Conservation (phyloP, 1,284 basidiomycete genomes). For the Cryptococcus floricola region DNA sequence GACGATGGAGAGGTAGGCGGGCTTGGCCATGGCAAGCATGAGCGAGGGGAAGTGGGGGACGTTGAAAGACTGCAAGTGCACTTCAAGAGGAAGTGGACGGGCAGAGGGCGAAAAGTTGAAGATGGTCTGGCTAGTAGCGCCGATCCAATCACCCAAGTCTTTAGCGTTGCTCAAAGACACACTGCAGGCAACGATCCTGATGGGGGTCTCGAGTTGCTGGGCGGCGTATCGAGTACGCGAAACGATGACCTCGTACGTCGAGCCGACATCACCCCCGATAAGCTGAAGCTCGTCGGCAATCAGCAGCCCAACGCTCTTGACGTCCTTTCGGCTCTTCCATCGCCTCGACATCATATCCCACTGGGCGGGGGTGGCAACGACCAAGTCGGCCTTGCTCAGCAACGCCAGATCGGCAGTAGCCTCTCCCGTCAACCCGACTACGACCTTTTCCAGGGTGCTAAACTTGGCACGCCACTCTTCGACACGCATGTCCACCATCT, state of each 20-base stretch:
- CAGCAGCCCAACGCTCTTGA: constrained; percentile 85
- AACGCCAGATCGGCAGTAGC: constrained; percentile 87
- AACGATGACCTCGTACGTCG: constrained; percentile 92
- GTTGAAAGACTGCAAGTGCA: constrained; percentile 91
- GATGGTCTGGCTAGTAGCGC: constrained; percentile 82
- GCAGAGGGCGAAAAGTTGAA: constrained; percentile 98
- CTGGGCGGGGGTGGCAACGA: constrained; percentile 86
- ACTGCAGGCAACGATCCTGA: constrained; percentile 87
- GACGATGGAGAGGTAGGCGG: constrained; percentile 86
- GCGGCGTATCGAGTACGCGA: constrained; percentile 93
- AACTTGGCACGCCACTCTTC: constrained; percentile 88
- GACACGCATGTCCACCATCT: constrained; percentile 90
- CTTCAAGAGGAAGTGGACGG: constrained; percentile 92
- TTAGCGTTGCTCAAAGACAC: constrained; percentile 94
- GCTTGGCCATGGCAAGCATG: constrained; percentile 99
- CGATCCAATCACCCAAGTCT: constrained; percentile 98
- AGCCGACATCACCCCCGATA: constrained; percentile 86
- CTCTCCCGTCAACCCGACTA: constrained; percentile 89
- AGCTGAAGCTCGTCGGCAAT: constrained; percentile 96
- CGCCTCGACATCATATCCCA: constrained; percentile 96
- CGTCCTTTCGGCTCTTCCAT: constrained; percentile 92
- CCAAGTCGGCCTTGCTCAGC: constrained; percentile 83
- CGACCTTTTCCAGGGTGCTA: constrained; percentile 75
- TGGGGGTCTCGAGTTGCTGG: constrained; percentile 87
- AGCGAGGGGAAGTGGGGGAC: constrained; percentile 96